Conservation (phyloP, 2,329 filamentous ascomycete species). For the Emmonsia crescens region DNA sequence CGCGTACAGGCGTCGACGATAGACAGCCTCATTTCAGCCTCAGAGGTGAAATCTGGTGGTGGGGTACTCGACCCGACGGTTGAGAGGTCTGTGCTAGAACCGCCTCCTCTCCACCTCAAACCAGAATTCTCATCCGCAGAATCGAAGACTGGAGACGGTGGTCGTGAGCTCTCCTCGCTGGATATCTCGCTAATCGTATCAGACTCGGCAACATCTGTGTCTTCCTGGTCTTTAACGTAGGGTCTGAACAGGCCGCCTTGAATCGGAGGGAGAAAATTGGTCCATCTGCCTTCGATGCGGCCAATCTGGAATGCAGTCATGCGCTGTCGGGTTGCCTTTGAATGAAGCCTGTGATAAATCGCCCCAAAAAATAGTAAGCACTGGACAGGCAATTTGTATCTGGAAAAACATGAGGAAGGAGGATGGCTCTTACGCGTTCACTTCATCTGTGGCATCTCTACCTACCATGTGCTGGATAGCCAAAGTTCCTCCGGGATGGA, state of each 20-base stretch:
- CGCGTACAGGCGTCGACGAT: constrained; percentile 63
- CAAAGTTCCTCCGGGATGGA: constrained; percentile 85
- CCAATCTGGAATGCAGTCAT: constrained; percentile 82
- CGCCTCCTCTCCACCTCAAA: constrained; percentile 23
- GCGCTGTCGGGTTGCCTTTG: constrained; percentile 57
- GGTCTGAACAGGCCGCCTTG: constrained; percentile 70
- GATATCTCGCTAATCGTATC: constrained; percentile 20
- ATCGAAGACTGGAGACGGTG: constrained; percentile 50
- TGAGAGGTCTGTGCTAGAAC: not conserved
- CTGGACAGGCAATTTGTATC: not conserved
- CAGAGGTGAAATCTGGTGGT: constrained; percentile 6
- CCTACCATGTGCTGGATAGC: constrained; percentile 88
- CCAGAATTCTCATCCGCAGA: constrained; percentile 32
- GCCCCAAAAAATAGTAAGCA: constrained; percentile 12
- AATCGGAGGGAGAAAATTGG: constrained; percentile 80
- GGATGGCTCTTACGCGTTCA: constrained; percentile 57
- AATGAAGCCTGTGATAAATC: constrained; percentile 62
- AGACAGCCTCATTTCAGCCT: constrained; percentile 38
- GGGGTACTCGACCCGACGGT: not conserved
- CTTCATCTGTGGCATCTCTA: constrained; percentile 85
- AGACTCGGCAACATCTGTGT: constrained; percentile 27
- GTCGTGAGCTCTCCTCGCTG: constrained; percentile 44
- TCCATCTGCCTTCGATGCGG: constrained; percentile 66
- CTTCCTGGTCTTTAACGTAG: constrained; percentile 34
- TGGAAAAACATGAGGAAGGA: not conserved